These are phyloP conservation scores for Saccharomyces pastorianus DNA, from an alignment of 1,139 yeast species.

Conservation along the genomic window DNA sequence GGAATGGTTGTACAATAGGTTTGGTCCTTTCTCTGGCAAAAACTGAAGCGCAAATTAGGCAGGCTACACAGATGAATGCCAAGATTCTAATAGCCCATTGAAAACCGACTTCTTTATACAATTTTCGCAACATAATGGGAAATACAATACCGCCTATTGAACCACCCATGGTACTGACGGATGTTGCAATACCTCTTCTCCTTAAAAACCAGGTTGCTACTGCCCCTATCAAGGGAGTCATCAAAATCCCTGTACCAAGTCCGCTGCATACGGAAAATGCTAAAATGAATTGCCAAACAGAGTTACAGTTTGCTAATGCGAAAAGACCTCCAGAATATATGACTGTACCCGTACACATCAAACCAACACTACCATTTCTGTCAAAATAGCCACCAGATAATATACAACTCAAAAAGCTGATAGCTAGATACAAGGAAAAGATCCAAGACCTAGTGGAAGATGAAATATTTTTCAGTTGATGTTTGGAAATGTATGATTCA, in stretches of 20 bases:
- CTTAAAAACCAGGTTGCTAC: conserved; percentile 52
- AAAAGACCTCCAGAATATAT: conserved; percentile 43
- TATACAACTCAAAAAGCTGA: conserved; percentile 51
- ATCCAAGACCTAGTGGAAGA: conserved; percentile 61
- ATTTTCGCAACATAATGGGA: conserved; percentile 49
- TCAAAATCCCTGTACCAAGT: conserved; percentile 47
- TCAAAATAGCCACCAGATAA: conserved; percentile 51
- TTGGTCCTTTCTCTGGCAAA: conserved; percentile 42
- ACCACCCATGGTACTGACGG: conserved; percentile 56
- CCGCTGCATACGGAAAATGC: conserved; percentile 48
- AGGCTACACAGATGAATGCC: conserved; percentile 41
- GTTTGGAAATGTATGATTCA: conserved; percentile 52
- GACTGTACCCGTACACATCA: conserved; percentile 40
- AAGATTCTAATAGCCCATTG: conserved; percentile 55
- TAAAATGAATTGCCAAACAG: conserved; percentile 48
- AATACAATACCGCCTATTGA: conserved; percentile 55
- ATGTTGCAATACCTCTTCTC: conserved; percentile 48
- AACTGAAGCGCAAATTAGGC: conserved; percentile 36
- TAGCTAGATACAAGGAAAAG: conserved; percentile 53
- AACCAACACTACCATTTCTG: conserved; percentile 39
- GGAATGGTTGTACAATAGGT: conserved; percentile 22
- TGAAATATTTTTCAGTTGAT: conserved; percentile 44
- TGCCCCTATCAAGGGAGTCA: conserved; percentile 50
- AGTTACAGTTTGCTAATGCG: conserved; percentile 43
- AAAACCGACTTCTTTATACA: conserved; percentile 48